Conservation (phyloP, 768 basidiomycete species). For the Tephrocybe sp. region DNA sequence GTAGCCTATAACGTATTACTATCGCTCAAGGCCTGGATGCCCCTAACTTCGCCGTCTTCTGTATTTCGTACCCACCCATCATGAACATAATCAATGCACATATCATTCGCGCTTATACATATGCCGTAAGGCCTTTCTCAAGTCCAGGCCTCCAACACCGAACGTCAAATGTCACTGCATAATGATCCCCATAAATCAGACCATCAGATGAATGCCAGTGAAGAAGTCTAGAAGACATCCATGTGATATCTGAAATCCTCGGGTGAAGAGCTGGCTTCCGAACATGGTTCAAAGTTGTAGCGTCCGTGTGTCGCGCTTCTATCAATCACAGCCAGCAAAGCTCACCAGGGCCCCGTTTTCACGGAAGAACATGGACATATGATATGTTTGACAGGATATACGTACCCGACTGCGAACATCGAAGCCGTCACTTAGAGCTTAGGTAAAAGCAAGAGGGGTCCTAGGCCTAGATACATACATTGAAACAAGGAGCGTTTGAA, state of each 20-base stretch:
- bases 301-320: too few species aligned
- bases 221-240: slow-evolving; percentile 1
- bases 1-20: neutral
- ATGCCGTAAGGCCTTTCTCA: neutral
- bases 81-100: neutral
- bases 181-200: neutral
- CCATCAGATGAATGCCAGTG: neutral
- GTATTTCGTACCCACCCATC: neutral
- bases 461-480: neutral
- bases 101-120: neutral
- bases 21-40: neutral
- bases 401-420: too few species aligned
- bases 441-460: too few species aligned
- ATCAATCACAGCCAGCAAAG: too few species aligned
- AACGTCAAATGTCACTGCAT: neutral
- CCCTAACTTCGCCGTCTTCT: too few species aligned
- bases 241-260: neutral
- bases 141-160: neutral
- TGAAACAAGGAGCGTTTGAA: neutral
- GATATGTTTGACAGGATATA: too few species aligned
- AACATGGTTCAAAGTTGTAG: too few species aligned
- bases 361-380: too few species aligned
- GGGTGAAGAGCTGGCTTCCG: too few species aligned
- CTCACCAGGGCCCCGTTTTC: too few species aligned
- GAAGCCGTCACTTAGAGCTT: too few species aligned